Conservation (phyloP, 1,284 basidiomycete species). For the Anthracocystis panici-leucophaei region DNA sequence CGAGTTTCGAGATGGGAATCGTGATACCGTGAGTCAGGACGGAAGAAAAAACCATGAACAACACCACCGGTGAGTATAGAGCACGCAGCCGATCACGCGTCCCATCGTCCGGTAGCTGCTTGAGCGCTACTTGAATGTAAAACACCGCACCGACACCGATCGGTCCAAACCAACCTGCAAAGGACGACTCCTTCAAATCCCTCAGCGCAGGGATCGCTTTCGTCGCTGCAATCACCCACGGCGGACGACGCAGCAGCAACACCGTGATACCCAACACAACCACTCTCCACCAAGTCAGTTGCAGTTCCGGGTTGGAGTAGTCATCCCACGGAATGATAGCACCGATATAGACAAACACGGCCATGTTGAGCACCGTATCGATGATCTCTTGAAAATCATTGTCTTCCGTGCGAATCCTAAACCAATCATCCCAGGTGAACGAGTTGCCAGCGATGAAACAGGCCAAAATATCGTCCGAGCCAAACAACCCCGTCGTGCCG, state of each 20-base stretch:
- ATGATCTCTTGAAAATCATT: constrained; percentile 74
- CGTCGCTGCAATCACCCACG: constrained; percentile 60
- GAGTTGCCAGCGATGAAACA: constrained; percentile 71
- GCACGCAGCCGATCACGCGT: constrained; percentile 69
- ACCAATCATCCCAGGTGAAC: constrained; percentile 71
- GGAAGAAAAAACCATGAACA: constrained; percentile 73
- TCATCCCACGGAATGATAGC: constrained; percentile 69
- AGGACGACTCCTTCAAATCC: constrained; percentile 59
- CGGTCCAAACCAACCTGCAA: constrained; percentile 68
- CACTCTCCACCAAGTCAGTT: constrained; percentile 63
- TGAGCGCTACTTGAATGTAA: constrained; percentile 73
- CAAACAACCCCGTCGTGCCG: constrained; percentile 70
- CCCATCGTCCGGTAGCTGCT: constrained; percentile 71
- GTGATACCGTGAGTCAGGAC: constrained; percentile 72
- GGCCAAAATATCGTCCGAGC: constrained; percentile 71
- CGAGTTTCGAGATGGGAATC: constrained; percentile 65
- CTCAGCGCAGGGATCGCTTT: constrained; percentile 63
- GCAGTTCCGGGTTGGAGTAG: constrained; percentile 44
- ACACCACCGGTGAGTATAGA: constrained; percentile 72
- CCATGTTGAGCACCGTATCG: constrained; percentile 73
- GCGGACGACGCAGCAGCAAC: constrained; percentile 62
- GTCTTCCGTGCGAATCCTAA: constrained; percentile 73
- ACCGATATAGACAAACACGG: constrained; percentile 71
- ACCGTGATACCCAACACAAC: constrained; percentile 63
- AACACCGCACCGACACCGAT: constrained; percentile 71